Evolutionary conservation across 2,329 filamentous ascomycete genomes (phyloP).

Genomic region (Alternaria postmessia): DNA sequence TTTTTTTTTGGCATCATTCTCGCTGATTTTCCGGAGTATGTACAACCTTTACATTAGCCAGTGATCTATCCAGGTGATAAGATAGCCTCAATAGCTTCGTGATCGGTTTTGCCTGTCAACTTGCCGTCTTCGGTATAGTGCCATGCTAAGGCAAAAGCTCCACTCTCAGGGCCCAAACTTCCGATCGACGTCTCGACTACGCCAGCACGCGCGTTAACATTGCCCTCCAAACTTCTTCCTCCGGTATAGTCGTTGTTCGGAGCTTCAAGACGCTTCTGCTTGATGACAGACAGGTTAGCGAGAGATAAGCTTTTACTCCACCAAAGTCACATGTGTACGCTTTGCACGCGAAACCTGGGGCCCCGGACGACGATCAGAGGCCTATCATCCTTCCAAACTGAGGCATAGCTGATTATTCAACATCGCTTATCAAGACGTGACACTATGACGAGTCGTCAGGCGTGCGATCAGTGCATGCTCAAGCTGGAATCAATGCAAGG

Average conservation of each 20-base stretch:
- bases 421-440: background rate
- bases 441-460: background rate
- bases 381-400: background rate
- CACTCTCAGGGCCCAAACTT: background rate
- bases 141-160: background rate
- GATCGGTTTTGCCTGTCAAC: background rate
- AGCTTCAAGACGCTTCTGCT: background rate
- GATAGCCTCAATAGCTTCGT: background rate
- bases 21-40: background rate
- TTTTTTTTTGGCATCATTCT: background rate
- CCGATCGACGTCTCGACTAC: background rate
- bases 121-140: background rate
- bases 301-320: background rate
- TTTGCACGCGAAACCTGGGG: slow-evolving; percentile 1
- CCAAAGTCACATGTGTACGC: background rate
- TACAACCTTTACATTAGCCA: background rate
- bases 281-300: background rate
- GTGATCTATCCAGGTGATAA: background rate
- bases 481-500: background rate
- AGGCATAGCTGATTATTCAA: background rate
- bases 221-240: background rate
- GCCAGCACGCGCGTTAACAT: background rate
- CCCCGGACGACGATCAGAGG: background rate
- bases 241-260: background rate
- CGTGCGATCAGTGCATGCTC: background rate